Percentiles rank a stretch among this genome's conserved stretches.
phyloP scores from a whole-genome alignment of 371 early-diverging fungal genomes.

The Choanephora cucurbitarum region DNA sequence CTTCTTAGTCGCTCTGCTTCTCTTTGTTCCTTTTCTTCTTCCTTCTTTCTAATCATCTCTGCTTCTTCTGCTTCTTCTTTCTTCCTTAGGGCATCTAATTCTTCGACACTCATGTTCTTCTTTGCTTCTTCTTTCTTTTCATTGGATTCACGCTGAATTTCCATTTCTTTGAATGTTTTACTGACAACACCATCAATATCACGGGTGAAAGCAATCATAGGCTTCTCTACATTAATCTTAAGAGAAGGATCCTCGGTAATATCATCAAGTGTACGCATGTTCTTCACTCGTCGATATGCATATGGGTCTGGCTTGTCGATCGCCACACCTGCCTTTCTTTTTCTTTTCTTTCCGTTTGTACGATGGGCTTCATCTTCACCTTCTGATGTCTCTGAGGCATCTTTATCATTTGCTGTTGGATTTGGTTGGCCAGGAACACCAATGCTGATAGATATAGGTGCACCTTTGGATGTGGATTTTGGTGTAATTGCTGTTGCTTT shows the following conservation, averaged over 20 bases:
- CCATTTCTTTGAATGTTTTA: slow-evolving; percentile 48
- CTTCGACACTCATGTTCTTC: slow-evolving; percentile 21
- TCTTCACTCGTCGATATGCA: slow-evolving; percentile 16
- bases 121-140: slow-evolving; percentile 26
- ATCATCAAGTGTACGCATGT: slow-evolving; percentile 44
- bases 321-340: neutral
- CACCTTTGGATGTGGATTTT: neutral
- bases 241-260: slow-evolving; percentile 38
- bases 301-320: neutral
- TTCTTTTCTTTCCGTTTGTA: neutral
- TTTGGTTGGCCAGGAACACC: neutral
- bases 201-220: slow-evolving; percentile 49
- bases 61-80: slow-evolving; percentile 26
- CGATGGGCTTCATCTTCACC: neutral
- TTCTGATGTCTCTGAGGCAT: neutral
- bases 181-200: slow-evolving; percentile 57
- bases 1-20: slow-evolving; percentile 14
- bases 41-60: slow-evolving; percentile 4
- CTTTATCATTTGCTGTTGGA: neutral
- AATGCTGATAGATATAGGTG: neutral
- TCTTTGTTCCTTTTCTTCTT: slow-evolving; percentile 9
- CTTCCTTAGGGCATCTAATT: slow-evolving; percentile 23
- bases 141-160: slow-evolving; percentile 25
- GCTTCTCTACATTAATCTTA: slow-evolving; percentile 39
- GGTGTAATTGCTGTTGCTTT: neutral